A percentile compares a stretch with the other conserved stretches of the same genome.
phyloP scores from a whole-genome alignment of 495 filamentous ascomycete genomes.

The Daldinia vernicosa region DNA sequence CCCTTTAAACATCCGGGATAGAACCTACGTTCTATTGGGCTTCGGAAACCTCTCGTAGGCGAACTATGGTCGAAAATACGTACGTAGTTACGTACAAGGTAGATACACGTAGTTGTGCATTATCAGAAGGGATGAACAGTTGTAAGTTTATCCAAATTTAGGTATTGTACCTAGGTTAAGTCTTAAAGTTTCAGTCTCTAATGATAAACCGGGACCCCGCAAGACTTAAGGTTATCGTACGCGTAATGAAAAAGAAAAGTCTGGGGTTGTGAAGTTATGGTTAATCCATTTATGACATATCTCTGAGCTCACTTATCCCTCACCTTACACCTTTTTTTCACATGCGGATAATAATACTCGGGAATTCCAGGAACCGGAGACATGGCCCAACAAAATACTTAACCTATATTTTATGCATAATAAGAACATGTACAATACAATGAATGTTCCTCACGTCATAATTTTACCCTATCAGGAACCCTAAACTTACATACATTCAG shows the following conservation, averaged over 20 bases:
- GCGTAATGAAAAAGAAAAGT: conserved; percentile 32
- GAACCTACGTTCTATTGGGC: conserved; percentile 16
- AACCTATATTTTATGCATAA: no score
- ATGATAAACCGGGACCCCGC: conserved; percentile 39
- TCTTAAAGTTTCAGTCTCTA: conserved; percentile 13
- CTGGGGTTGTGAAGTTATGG: conserved; percentile 16
- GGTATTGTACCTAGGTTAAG: no score
- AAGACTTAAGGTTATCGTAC: conserved; percentile 30
- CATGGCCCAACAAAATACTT: not conserved
- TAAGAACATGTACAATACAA: not conserved
- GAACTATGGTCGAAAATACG: conserved; percentile 7
- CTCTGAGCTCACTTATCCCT: not conserved
- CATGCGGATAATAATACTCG: conserved; percentile 1
- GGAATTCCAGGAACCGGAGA: not conserved
- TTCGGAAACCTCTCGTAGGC: conserved; percentile 2
- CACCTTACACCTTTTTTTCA: conserved; percentile 12
- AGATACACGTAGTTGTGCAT: conserved; percentile 2
- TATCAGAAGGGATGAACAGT: conserved; percentile 18
- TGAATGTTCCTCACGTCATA: conserved; percentile 23
- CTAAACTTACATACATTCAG: conserved; percentile 31
- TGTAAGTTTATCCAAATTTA: conserved; percentile 24
- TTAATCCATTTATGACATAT: conserved; percentile 1
- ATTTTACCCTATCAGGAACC: conserved; percentile 21
- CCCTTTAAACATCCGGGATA: conserved; percentile 18
- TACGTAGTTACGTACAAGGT: not conserved